Conservation (phyloP, 257 asterid species). For the Paraleonurus japonicus region DNA sequence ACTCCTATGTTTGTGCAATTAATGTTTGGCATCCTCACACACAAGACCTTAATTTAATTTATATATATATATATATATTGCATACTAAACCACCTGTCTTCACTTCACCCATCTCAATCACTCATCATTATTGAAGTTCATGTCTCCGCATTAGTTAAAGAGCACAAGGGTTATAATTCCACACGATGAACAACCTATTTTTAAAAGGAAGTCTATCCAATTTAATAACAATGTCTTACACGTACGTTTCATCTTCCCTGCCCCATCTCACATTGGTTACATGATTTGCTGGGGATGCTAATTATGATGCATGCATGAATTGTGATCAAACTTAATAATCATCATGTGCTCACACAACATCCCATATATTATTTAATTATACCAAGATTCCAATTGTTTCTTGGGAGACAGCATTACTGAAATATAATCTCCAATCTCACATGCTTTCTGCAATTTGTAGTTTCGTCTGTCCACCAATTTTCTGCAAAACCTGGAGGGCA, state of each 20-base stretch:
- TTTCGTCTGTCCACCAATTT: too few species aligned
- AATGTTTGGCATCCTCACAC: not conserved
- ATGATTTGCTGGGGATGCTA: not conserved
- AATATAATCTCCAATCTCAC: not conserved
- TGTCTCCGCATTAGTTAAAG: not conserved
- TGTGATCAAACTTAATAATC: not conserved
- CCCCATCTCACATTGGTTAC: not conserved
- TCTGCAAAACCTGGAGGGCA: too few species aligned
- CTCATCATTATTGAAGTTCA: not conserved
- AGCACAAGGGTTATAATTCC: not conserved
- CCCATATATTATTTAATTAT: not conserved
- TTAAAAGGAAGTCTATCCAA: too few species aligned
- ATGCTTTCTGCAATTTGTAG: not conserved
- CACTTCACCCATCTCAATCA: not conserved
- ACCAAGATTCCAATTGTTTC: slow-evolving; percentile 15
- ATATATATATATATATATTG: too few species aligned
- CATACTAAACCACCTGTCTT: not conserved
- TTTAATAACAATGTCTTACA: not conserved
- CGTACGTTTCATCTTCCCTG: not conserved
- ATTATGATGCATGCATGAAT: not conserved
- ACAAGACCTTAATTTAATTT: not conserved
- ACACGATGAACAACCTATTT: not conserved
- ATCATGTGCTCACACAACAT: slow-evolving; percentile 3
- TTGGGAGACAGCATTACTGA: not conserved
- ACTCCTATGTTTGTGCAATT: not conserved